Evolutionary conservation across 768 basidiomycete species (phyloP).

Genomic region (Tephrocybe sp.): DNA sequence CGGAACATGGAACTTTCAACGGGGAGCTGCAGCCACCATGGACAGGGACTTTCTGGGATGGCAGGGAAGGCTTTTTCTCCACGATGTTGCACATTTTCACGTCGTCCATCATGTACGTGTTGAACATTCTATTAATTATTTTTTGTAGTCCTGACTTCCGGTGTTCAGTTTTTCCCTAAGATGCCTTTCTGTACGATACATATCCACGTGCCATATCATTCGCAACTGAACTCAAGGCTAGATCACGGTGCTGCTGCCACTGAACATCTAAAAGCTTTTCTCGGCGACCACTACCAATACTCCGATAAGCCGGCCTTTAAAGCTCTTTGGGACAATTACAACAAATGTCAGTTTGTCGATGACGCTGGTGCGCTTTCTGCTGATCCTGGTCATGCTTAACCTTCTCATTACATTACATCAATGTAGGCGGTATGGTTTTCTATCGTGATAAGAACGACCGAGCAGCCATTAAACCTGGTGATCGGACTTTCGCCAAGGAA

Average conservation of each 20-base stretch:
- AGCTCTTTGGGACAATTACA: constrained; percentile 57
- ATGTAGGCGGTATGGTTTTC: constrained; percentile 41
- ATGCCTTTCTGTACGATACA: constrained; percentile 19
- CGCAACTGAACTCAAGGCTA: no score
- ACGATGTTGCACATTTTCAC: constrained; percentile 64
- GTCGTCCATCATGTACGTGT: constrained; percentile 61
- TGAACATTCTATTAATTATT: constrained; percentile 3
- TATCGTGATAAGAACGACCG: constrained; percentile 44
- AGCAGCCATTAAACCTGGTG: constrained; percentile 34
- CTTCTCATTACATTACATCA: background rate
- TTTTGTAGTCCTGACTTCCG: background rate
- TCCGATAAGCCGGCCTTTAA: constrained; percentile 39
- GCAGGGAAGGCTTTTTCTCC: constrained; percentile 69
- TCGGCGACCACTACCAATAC: constrained; percentile 51
- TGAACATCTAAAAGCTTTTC: constrained; percentile 44
- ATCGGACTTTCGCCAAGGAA: no score
- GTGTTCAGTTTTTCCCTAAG: constrained; percentile 21
- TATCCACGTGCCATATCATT: background rate
- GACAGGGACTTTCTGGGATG: constrained; percentile 60
- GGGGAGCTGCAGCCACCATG: constrained; percentile 61
- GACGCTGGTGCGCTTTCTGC: constrained; percentile 40
- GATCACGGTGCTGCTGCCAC: constrained; percentile 57
- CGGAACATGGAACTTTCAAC: constrained; percentile 58
- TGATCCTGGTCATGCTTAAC: background rate
- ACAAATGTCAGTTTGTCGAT: constrained; percentile 59